Evolutionary conservation across 1,284 basidiomycete species (phyloP).

Genomic region (Leucoagaricus sp.): DNA sequence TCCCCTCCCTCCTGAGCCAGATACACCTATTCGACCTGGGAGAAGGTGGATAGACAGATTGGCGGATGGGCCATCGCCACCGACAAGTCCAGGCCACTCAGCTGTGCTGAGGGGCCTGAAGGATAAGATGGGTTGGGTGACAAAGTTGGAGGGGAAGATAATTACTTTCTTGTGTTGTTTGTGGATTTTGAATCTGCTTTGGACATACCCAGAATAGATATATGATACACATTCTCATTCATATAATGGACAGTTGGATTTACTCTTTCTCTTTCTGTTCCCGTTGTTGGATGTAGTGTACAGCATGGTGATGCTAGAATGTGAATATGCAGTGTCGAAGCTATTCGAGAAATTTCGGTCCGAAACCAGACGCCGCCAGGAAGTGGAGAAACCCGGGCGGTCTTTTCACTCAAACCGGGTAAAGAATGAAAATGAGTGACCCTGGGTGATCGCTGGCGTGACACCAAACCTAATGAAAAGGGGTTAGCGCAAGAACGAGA

Average conservation of each 20-base stretch:
- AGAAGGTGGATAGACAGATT: conserved; percentile 60
- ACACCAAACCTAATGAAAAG: neutral
- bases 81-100: conserved; percentile 23
- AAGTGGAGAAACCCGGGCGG: no score
- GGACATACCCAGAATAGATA: conserved; percentile 41
- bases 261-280: neutral
- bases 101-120: conserved; percentile 30
- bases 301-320: neutral
- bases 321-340: neutral
- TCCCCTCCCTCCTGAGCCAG: conserved; percentile 24
- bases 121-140: conserved; percentile 14
- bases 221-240: neutral
- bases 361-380: no score
- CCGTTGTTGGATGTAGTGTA: neutral
- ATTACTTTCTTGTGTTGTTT: conserved; percentile 39
- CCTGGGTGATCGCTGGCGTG: no score
- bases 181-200: conserved; percentile 61
- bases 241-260: neutral
- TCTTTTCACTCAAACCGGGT: no score
- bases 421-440: neutral
- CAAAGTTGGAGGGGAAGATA: conserved; percentile 36
- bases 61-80: conserved; percentile 36
- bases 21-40: conserved; percentile 38
- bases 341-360: no score
- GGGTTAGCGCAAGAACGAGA: neutral